Evolutionary conservation across 1,139 yeast genomes (phyloP), one percentile per base, ranked within the genome.

Genomic region (Trichomonascaceae sp.): DNA sequence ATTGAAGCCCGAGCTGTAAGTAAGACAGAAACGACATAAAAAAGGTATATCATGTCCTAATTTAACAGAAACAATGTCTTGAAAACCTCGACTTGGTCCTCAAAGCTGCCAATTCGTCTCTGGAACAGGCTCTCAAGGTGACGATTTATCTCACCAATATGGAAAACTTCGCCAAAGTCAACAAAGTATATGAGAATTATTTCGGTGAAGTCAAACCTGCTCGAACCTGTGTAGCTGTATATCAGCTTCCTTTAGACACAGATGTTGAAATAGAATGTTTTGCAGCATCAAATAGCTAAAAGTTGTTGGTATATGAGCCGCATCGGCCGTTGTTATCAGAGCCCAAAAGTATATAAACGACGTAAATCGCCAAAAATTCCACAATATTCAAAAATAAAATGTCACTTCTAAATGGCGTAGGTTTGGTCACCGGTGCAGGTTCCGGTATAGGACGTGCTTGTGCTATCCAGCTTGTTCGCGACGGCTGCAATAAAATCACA

Each of bases 41-140:
- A 8, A 27, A 3, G 4, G 6, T 5, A 32, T 3, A 32, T 3
- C 8, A 22, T 32, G 39, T 17, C n/a, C 39, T 47, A 50, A 50
- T 45, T 36, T 20, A 17, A 22, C 20, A 56, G 60, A 58, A 59
- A 48, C 66, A 63, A 53, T 54, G 62, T 30, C 53, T 63, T 45
- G 62, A 63, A 39, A 63, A 63, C 61, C 70, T 81, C 54, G 70
- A 74, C 57, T 71, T 70, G 4, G 75, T 77, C 2, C 69, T 81
- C 54, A 72, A 72, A 58, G 73, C 75, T 13, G 73, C 79, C 39
- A 83, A 82, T 2, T 72, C 83, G 0, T 70, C 76, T 13, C 53
- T 78, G 43, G 80, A 77, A 57, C 73, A 74, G 57, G 81, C 75
- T 10, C 65, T 81, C 65, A 81, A 81, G 68, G 83, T 80, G 7